These are phyloP conservation scores for Zanthoxylum bungeanum DNA, from an alignment of 345 rosid species.

Conservation along the genomic window DNA sequence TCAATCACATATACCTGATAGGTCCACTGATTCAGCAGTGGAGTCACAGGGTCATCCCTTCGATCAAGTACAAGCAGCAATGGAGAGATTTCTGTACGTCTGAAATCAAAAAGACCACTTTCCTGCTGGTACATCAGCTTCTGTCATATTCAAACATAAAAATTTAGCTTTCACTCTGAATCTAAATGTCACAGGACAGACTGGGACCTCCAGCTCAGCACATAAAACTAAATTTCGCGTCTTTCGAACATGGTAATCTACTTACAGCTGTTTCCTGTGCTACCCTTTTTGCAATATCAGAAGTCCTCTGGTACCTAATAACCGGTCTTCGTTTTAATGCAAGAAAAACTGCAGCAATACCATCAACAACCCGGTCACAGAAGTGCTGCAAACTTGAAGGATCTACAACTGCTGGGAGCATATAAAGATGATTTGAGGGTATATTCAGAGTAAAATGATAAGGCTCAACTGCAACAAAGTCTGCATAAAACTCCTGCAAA, in stretches of 20 bases:
- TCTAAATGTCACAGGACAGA: background rate
- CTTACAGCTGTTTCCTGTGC: constrained; percentile 95
- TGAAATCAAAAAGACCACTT: constrained; percentile 92
- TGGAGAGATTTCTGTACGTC: constrained; percentile 90
- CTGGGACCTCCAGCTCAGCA: constrained; percentile 4
- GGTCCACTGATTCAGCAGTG: constrained; percentile 96
- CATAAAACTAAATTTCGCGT: background rate
- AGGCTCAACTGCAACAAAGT: constrained; percentile 84
- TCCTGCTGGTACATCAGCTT: constrained; percentile 98
- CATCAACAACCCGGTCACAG: constrained; percentile 84
- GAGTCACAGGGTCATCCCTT: constrained; percentile 97
- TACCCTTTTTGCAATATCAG: constrained; percentile 94
- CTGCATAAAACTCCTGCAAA: constrained; percentile 94
- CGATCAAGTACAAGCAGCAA: constrained; percentile 79
- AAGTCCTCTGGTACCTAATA: constrained; percentile 90
- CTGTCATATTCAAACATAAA: constrained; percentile 38
- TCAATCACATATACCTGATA: constrained; percentile 62
- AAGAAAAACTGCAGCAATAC: constrained; percentile 76
- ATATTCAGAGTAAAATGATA: constrained; percentile 84
- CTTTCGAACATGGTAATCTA: constrained; percentile 7
- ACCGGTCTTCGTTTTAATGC: constrained; percentile 91
- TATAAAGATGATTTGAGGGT: constrained; percentile 74
- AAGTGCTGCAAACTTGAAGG: constrained; percentile 87
- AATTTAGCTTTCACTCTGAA: constrained; percentile 7
- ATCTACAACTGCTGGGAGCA: constrained; percentile 97